These are phyloP conservation scores for Cladosporium sp. DNA, from an alignment of 2,329 filamentous ascomycete genomes.

Conservation along the genomic window DNA sequence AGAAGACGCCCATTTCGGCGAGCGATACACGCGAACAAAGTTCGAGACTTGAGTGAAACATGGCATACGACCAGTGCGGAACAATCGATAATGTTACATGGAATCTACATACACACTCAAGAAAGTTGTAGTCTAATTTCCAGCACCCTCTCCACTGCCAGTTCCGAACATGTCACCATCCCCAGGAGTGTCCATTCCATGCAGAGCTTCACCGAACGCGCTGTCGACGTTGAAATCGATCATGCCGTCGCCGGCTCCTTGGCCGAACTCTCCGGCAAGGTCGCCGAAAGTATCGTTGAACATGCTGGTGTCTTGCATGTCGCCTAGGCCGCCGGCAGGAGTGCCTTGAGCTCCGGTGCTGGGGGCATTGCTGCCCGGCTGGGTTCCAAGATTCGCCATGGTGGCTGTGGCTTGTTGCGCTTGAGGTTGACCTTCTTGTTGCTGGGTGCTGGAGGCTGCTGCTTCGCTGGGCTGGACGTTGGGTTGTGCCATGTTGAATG, in stretches of 20 bases:
- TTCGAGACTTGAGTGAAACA: no score
- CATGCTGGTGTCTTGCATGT: slow-evolving; percentile 14
- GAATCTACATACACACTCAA: background rate
- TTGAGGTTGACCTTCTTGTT: background rate
- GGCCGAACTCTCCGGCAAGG: slow-evolving; percentile 56
- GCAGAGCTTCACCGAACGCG: slow-evolving; percentile 80
- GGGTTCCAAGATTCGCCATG: background rate
- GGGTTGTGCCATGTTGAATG: background rate
- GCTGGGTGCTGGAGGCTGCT: background rate
- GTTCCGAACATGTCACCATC: slow-evolving; percentile 12
- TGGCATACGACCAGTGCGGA: no score
- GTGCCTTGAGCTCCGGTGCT: slow-evolving; percentile 3
- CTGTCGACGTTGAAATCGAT: slow-evolving; percentile 57
- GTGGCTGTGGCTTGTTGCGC: slow-evolving; percentile 3
- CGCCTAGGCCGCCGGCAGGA: slow-evolving; percentile 8
- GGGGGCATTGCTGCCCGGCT: slow-evolving; percentile 10
- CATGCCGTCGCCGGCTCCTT: slow-evolving; percentile 48
- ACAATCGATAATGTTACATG: background rate
- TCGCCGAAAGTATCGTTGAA: slow-evolving; percentile 26
- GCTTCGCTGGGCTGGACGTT: background rate
- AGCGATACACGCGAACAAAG: no score
- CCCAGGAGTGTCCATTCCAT: slow-evolving; percentile 45
- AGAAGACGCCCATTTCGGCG: no score
- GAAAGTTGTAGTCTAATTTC: background rate
- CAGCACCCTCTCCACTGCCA: slow-evolving; percentile 10